Evolutionary conservation across 2,329 filamentous ascomycete genomes (phyloP), one percentile per base, ranked within the genome.

Genomic region (Paraphaeosphaeria minitans): DNA sequence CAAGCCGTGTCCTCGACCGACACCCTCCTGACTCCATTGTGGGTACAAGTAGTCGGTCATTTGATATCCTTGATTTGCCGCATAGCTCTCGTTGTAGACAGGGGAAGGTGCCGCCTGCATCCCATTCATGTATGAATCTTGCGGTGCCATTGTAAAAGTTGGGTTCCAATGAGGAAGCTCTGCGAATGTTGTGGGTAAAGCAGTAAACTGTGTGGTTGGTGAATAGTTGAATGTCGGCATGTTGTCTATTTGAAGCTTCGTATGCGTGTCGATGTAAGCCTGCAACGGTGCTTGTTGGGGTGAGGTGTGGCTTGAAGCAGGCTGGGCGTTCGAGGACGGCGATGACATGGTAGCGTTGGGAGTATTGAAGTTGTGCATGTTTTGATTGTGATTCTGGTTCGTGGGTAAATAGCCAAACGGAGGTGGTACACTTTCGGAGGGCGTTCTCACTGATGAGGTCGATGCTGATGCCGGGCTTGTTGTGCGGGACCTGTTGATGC

Each of bases 11-110:
- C 69, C 69, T 50, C 74, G 61, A 8, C 67, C 27, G 10, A 53
- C 27, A 35, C 41, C 62, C 33, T 73, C 69, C 42, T 69, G 64
- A 46, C 84, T 90, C 64, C 87, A 92, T 68, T 86, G 87, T 59
- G 83, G 84, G 71, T 85, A 84, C 74, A 62, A 78, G 68, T 70
- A 81, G 75, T 77, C 74, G 1, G 69, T 70, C 63, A 76, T 69
- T 31, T 74, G 68, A 46, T 73, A 76, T 3, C 73, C 73, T 51
- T 75, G 72, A 27, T 74, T 68, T 10, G 72, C 72, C 6, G 70
- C 72, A 48, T 75, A 76, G 21, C 62, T 64, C 56, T 75, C 71
- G 56, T 77, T 76, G 57, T 72, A 75, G 24, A 70, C 65, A 2
- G 72, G 70, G 12, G 73, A 75, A 0, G 68, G 49, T 5, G 73